Percentiles rank a stretch among this genome's conserved stretches.
These are phyloP conservation scores for Hansenula lynferdii DNA, from an alignment of 1,139 yeast genomes.

Conservation along the genomic window DNA sequence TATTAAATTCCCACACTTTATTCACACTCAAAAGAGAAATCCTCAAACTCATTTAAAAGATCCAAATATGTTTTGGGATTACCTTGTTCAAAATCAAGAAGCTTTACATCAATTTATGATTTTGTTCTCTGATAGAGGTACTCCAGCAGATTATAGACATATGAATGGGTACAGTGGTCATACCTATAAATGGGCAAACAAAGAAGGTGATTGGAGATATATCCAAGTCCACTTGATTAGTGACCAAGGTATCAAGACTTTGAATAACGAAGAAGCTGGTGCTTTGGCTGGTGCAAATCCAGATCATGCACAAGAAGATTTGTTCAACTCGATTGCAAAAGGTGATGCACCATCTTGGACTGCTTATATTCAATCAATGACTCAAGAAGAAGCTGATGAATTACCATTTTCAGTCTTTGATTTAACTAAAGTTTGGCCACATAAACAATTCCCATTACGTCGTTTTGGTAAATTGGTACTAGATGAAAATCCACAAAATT, in stretches of 20 bases:
- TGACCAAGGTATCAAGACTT: slow-evolving; percentile 56
- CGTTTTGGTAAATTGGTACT: slow-evolving; percentile 51
- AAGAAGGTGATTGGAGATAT: slow-evolving; percentile 60
- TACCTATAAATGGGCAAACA: slow-evolving; percentile 64
- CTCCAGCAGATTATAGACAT: slow-evolving; percentile 58
- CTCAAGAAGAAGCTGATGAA: slow-evolving; percentile 55
- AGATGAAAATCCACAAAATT: slow-evolving; percentile 52
- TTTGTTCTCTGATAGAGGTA: slow-evolving; percentile 64
- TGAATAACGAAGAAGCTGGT: slow-evolving; percentile 55
- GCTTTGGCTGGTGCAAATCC: slow-evolving; percentile 57
- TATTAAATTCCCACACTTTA: slow-evolving; percentile 52
- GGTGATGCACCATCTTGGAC: slow-evolving; percentile 65
- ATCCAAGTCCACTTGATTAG: slow-evolving; percentile 59
- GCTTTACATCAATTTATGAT: slow-evolving; percentile 60
- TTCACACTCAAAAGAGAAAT: slow-evolving; percentile 65
- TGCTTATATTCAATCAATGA: slow-evolving; percentile 62
- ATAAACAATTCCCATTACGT: slow-evolving; percentile 51
- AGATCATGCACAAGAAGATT: slow-evolving; percentile 59
- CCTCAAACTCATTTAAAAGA: slow-evolving; percentile 83
- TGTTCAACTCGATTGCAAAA: slow-evolving; percentile 54
- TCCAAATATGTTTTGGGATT: slow-evolving; percentile 71
- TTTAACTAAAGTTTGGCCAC: slow-evolving; percentile 64
- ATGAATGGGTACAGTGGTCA: slow-evolving; percentile 76
- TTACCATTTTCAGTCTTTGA: slow-evolving; percentile 64
- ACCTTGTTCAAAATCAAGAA: slow-evolving; percentile 57